Evolutionary conservation across 2,329 filamentous ascomycete genomes (phyloP).

Genomic region (Pezicula radicicola): DNA sequence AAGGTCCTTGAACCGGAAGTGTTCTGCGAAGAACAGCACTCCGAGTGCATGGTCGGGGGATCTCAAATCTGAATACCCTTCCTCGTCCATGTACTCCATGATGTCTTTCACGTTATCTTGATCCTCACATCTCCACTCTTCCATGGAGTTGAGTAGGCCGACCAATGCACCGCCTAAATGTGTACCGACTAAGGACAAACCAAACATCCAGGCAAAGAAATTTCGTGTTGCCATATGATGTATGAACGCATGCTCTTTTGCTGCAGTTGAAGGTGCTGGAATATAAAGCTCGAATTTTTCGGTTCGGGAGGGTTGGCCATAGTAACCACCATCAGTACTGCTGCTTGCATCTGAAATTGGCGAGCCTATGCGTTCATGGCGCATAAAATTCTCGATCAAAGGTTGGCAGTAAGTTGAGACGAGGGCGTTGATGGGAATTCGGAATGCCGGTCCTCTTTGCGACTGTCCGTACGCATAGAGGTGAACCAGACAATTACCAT

Average conservation of each 20-base stretch:
- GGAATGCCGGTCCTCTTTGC: constrained; percentile 64
- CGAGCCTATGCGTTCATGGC: constrained; percentile 13
- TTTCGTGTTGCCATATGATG: constrained; percentile 72
- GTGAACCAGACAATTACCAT: constrained; percentile 69
- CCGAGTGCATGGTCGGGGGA: constrained; percentile 68
- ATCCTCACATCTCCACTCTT: constrained; percentile 52
- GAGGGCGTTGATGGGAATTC: constrained; percentile 56
- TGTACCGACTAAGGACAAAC: constrained; percentile 64
- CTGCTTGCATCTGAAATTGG: constrained; percentile 9
- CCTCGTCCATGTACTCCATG: constrained; percentile 61
- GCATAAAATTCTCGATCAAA: constrained; percentile 52
- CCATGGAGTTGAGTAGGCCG: constrained; percentile 62
- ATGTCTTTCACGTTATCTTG: constrained; percentile 60
- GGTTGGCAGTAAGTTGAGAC: constrained; percentile 55
- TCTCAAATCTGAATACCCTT: constrained; percentile 68
- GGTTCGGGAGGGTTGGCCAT: constrained; percentile 11
- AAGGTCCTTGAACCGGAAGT: constrained; percentile 57
- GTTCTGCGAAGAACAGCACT: constrained; percentile 64
- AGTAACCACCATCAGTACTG: constrained; percentile 5
- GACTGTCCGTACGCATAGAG: constrained; percentile 66
- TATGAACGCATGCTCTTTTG: constrained; percentile 51
- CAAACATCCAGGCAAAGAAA: constrained; percentile 69
- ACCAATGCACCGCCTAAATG: constrained; percentile 63
- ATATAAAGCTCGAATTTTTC: constrained; percentile 59
- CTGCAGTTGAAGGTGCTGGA: constrained; percentile 54